Percentiles rank a stretch among this genome's conserved stretches.
Evolutionary conservation across 2,329 filamentous ascomycete species (phyloP).

Genomic region (Paramyrothecium sp.): DNA sequence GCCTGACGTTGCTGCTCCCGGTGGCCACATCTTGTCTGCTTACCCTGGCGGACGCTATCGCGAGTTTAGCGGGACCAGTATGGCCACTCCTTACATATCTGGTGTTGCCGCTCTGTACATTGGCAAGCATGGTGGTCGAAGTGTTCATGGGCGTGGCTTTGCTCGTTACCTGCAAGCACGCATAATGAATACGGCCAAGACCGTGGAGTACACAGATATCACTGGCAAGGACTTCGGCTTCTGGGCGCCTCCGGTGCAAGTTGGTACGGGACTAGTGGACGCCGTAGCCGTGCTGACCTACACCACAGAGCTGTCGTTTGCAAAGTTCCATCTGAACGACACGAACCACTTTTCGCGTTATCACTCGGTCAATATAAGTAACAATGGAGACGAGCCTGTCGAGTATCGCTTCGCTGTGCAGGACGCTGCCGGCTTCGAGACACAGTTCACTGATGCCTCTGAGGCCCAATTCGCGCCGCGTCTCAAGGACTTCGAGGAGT

Average conservation of each 20-base stretch:
- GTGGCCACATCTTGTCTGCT: slow-evolving; percentile 38
- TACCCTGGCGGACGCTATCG: slow-evolving; percentile 30
- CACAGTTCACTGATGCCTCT: slow-evolving; percentile 1
- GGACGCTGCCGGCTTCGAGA: slow-evolving; percentile 1
- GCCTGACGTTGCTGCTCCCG: slow-evolving; percentile 41
- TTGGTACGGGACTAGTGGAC: slow-evolving; percentile 39
- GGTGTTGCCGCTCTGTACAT: slow-evolving; percentile 37
- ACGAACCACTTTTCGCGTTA: slow-evolving; percentile 31
- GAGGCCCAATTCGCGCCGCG: not conserved
- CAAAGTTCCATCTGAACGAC: slow-evolving; percentile 42
- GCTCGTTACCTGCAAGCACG: slow-evolving; percentile 22
- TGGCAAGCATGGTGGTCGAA: slow-evolving; percentile 26
- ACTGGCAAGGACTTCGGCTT: slow-evolving; percentile 14
- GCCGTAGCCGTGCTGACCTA: slow-evolving; percentile 39
- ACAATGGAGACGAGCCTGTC: not conserved
- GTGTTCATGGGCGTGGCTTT: slow-evolving; percentile 25
- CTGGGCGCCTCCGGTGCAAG: slow-evolving; percentile 32
- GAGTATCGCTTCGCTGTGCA: slow-evolving; percentile 1
- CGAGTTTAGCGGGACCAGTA: slow-evolving; percentile 45
- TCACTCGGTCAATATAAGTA: not conserved
- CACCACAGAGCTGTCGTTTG: slow-evolving; percentile 32
- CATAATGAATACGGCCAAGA: slow-evolving; percentile 30
- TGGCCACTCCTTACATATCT: slow-evolving; percentile 45
- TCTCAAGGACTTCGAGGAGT: slow-evolving; percentile 1
- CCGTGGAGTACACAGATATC: slow-evolving; percentile 19